Conservation (phyloP, 345 rosid genomes). For the Eutrema heterophyllum region DNA sequence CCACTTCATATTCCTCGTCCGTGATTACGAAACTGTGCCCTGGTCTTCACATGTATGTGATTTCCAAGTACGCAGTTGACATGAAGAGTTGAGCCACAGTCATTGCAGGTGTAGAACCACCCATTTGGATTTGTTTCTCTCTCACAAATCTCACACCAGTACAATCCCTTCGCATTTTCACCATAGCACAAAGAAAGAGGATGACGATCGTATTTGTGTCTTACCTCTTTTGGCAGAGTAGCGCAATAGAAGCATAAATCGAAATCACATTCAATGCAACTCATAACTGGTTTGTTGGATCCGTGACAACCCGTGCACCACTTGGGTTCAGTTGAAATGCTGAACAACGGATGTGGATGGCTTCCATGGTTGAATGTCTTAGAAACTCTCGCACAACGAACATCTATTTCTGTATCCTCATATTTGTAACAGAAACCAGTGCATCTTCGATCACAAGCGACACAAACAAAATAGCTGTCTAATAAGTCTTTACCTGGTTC, state of each 20-base stretch:
- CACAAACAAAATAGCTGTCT: not conserved
- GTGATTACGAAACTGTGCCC: not conserved
- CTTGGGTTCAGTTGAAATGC: not conserved
- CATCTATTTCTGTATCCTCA: not conserved
- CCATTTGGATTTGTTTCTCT: not conserved
- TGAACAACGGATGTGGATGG: not conserved
- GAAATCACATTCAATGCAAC: not conserved
- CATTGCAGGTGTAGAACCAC: not conserved
- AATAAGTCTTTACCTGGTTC: accelerated
- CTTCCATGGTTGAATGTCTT: not conserved
- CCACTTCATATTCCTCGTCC: not conserved
- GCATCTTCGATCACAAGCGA: not conserved
- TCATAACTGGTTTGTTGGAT: not conserved
- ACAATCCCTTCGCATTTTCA: not conserved
- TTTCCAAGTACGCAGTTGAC: not conserved
- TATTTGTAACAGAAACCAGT: not conserved
- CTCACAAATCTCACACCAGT: not conserved
- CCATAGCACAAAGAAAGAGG: not conserved
- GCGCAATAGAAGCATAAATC: not conserved
- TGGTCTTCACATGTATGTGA: not conserved
- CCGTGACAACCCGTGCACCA: not conserved
- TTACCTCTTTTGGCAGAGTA: not conserved
- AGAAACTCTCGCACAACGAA: not conserved
- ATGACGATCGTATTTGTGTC: not conserved
- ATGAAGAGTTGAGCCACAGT: not conserved